Percentiles rank a stretch among this genome's conserved stretches.
Conservation (phyloP, 495 filamentous ascomycete species). For the Cetradonia linearis region DNA sequence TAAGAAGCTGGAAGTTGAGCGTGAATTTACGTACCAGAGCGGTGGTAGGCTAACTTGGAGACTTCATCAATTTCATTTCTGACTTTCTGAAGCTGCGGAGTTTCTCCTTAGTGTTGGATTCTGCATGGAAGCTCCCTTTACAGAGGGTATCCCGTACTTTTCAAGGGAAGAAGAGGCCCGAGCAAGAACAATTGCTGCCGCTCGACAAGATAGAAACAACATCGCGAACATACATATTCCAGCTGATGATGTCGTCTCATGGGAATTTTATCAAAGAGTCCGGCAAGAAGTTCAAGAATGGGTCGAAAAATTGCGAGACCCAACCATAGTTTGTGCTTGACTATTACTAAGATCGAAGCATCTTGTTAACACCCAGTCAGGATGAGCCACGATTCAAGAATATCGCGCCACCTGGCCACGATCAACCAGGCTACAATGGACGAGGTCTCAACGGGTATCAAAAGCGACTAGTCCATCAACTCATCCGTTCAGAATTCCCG, state of each 20-base stretch:
- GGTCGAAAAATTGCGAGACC: conserved; percentile 39
- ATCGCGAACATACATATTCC: conserved; percentile 43
- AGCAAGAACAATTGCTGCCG: conserved; percentile 31
- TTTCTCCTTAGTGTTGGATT: conserved; percentile 58
- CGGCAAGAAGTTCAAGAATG: conserved; percentile 28
- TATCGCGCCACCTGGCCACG: conserved; percentile 24
- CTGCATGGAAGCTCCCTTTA: conserved; percentile 46
- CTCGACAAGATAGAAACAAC: conserved; percentile 30
- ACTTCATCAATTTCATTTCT: neutral
- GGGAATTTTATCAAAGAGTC: conserved; percentile 45
- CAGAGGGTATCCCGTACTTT: conserved; percentile 56
- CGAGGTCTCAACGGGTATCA: conserved; percentile 40
- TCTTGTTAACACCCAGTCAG: conserved; percentile 18
- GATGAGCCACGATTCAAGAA: conserved; percentile 33
- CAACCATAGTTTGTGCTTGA: conserved; percentile 10
- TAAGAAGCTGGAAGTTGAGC: conserved; percentile 42
- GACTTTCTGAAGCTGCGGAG: conserved; percentile 38
- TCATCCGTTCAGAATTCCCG: conserved; percentile 55
- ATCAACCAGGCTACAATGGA: conserved; percentile 7
- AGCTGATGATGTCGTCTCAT: conserved; percentile 43
- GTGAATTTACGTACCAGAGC: conserved; percentile 44
- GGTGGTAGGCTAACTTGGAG: conserved; percentile 31
- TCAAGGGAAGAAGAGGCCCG: conserved; percentile 51
- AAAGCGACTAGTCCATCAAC: conserved; percentile 57
- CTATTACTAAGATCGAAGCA: neutral